phyloP scores from a whole-genome alignment of 2,329 filamentous ascomycete species.

The Colletotrichum filicis region DNA sequence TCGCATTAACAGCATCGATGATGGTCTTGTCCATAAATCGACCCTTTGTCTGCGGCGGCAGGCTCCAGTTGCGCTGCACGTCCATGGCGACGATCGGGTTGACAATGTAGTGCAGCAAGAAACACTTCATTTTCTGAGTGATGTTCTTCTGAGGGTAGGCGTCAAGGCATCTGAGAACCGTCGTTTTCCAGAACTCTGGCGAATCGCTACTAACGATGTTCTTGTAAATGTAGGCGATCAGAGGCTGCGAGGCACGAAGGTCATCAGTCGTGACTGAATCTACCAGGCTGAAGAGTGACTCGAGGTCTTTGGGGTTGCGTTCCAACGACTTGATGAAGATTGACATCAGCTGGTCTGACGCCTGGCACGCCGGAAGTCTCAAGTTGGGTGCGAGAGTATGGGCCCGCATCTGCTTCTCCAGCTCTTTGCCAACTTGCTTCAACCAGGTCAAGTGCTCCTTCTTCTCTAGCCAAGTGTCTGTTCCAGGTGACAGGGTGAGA shows the following conservation, averaged over 20 bases:
- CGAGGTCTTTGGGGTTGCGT: slow-evolving; percentile 79
- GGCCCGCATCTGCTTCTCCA: slow-evolving; percentile 78
- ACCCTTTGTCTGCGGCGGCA: slow-evolving; percentile 62
- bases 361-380: slow-evolving; percentile 88
- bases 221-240: slow-evolving; percentile 86
- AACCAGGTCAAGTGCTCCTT: slow-evolving; percentile 70
- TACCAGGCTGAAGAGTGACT: slow-evolving; percentile 86
- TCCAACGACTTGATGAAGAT: slow-evolving; percentile 86
- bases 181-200: slow-evolving; percentile 84
- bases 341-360: slow-evolving; percentile 86
- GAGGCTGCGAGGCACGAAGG: slow-evolving; percentile 78
- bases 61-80: slow-evolving; percentile 84
- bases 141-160: slow-evolving; percentile 83
- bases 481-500: slow-evolving; percentile 73
- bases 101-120: slow-evolving; percentile 89
- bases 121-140: slow-evolving; percentile 91
- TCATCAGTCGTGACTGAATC: slow-evolving; percentile 87
- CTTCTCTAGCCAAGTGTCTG: slow-evolving; percentile 77
- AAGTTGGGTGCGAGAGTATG: slow-evolving; percentile 78
- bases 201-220: slow-evolving; percentile 86
- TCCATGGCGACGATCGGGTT: slow-evolving; percentile 98
- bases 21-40: slow-evolving; percentile 87
- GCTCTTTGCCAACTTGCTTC: slow-evolving; percentile 76
- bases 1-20: slow-evolving; percentile 89
- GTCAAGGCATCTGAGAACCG: slow-evolving; percentile 88